A percentile compares a stretch with the other conserved stretches of the same genome.
Evolutionary conservation across 2,329 filamentous ascomycete genomes (phyloP).

Genomic region (Colletotrichum tamarilloi): DNA sequence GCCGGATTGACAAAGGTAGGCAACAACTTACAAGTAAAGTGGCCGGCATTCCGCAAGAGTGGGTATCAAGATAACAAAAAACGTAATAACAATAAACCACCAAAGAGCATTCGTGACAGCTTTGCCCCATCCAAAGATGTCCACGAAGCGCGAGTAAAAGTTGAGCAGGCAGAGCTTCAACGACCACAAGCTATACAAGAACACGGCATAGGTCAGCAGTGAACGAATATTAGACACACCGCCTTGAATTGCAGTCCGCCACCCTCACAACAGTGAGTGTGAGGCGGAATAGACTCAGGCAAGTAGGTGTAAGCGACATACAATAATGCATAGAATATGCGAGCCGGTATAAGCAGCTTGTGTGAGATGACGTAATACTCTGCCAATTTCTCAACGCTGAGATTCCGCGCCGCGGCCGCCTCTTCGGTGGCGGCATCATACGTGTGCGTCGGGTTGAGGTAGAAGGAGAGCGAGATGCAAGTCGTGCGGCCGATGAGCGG

Average conservation of each 20-base stretch:
- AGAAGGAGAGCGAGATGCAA: constrained; percentile 41
- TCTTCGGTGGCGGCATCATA: constrained; percentile 25
- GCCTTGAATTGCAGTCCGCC: not conserved
- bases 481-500: constrained; percentile 43
- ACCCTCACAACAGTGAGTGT: not conserved
- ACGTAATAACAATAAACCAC: constrained; percentile 43
- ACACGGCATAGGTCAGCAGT: not conserved
- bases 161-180: constrained; percentile 44
- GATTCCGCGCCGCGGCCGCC: constrained; percentile 35
- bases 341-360: constrained; percentile 42
- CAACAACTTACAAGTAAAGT: constrained; percentile 36
- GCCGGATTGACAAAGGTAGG: not conserved
- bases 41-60: constrained; percentile 44
- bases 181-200: constrained; percentile 41
- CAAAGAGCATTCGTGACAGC: constrained; percentile 38
- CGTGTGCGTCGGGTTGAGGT: constrained; percentile 42
- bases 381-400: constrained; percentile 35
- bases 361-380: constrained; percentile 39
- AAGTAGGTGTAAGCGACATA: constrained; percentile 26
- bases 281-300: not conserved
- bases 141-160: constrained; percentile 46
- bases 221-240: not conserved
- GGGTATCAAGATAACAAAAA: constrained; percentile 41
- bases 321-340: constrained; percentile 46
- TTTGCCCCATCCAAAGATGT: constrained; percentile 39